Percentiles rank a stretch among this genome's conserved stretches.
phyloP scores from a whole-genome alignment of 148 eudicot species.

The Rhododendron mucronatum region DNA sequence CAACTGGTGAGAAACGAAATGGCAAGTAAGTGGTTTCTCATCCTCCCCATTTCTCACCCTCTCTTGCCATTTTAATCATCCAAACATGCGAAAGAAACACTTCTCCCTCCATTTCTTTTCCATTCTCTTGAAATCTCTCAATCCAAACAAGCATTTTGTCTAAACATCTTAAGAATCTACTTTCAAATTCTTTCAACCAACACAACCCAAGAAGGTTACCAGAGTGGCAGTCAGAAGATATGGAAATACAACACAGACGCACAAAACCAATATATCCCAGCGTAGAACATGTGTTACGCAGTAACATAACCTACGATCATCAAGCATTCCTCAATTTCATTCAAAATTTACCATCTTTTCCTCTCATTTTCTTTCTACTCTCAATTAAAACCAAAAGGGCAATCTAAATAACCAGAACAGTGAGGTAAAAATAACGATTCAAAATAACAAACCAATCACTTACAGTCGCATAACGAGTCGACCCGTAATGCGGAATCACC shows the following conservation, averaged over 20 bases:
- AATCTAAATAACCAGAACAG: neutral
- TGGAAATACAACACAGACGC: neutral
- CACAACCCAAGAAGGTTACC: neutral
- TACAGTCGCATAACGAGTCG: conserved; percentile 8
- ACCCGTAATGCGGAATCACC: neutral
- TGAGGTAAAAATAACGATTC: neutral
- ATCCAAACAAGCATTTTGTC: neutral
- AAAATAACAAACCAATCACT: conserved; percentile 1
- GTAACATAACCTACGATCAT: neutral
- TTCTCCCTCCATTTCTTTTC: no score
- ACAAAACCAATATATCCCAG: neutral
- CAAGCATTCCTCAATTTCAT: neutral
- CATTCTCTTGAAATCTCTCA: no score
- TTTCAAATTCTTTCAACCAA: conserved; percentile 5
- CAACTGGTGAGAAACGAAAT: no score
- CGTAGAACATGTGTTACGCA: neutral
- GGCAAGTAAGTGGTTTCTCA: no score
- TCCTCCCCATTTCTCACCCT: no score
- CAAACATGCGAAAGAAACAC: no score
- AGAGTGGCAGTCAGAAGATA: neutral
- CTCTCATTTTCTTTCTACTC: neutral
- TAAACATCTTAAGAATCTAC: neutral
- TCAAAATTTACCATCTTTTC: neutral
- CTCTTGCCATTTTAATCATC: no score
- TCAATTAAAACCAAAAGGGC: neutral